phyloP scores from a whole-genome alignment of 768 basidiomycete genomes.

The Gymnopilus dilepis region DNA sequence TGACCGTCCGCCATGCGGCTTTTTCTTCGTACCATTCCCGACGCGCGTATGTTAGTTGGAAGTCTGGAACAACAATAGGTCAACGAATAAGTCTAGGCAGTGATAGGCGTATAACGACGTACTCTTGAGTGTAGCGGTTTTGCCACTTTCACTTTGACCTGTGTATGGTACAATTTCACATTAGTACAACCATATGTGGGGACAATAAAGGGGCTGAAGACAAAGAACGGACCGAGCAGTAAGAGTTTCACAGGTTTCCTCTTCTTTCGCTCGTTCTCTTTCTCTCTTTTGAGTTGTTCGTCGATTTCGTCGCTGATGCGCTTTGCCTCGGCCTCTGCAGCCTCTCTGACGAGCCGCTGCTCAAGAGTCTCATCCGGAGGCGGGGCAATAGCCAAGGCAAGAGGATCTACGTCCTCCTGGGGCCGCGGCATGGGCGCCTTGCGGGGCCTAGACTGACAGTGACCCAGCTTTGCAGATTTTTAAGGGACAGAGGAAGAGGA shows the following conservation, averaged over 20 bases:
- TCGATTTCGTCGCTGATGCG: slow-evolving; percentile 77
- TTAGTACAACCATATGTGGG: slow-evolving; percentile 2
- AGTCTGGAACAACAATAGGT: slow-evolving; percentile 47
- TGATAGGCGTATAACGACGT: slow-evolving; percentile 4
- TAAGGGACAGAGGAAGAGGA: background rate
- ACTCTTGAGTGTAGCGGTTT: slow-evolving; percentile 85
- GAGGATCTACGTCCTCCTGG: slow-evolving; percentile 60
- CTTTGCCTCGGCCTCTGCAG: slow-evolving; percentile 66
- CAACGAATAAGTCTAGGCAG: background rate
- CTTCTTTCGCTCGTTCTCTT: slow-evolving; percentile 59
- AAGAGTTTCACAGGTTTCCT: slow-evolving; percentile 76
- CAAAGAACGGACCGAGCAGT: slow-evolving; percentile 58
- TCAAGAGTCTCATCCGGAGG: slow-evolving; percentile 67
- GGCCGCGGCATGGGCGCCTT: slow-evolving; percentile 30
- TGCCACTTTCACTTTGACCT: slow-evolving; percentile 79
- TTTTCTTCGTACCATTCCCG: slow-evolving; percentile 74
- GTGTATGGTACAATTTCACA: background rate
- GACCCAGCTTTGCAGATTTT: slow-evolving; percentile 9
- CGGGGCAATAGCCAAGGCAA: slow-evolving; percentile 63
- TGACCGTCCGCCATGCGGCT: slow-evolving; percentile 73
- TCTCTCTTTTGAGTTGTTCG: slow-evolving; percentile 70
- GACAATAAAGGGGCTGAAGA: slow-evolving; percentile 10
- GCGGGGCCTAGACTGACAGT: background rate
- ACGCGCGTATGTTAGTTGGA: slow-evolving; percentile 75
- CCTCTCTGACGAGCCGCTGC: slow-evolving; percentile 58